Evolutionary conservation across 306 rosid genomes (phyloP).

Genomic region (Lupinus albus): DNA sequence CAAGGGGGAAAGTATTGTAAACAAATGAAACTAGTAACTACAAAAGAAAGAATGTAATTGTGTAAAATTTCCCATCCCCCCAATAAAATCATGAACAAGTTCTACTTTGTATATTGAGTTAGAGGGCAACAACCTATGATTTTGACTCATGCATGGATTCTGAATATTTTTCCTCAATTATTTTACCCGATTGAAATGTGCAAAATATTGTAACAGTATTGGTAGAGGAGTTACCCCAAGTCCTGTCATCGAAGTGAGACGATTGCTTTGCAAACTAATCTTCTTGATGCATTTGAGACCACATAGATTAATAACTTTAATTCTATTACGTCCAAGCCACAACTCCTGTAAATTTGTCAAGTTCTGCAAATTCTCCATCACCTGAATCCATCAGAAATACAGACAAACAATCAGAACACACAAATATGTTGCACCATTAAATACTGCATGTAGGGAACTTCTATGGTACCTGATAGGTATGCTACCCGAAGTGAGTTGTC

Average conservation of each 20-base stretch:
- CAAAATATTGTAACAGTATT: neutral
- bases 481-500: neutral
- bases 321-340: slow-evolving; percentile 93
- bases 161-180: neutral
- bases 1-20: neutral
- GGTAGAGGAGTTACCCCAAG: slow-evolving; percentile 60
- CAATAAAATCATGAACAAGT: neutral
- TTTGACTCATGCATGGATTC: too few relatives aligned
- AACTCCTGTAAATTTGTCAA: slow-evolving; percentile 73
- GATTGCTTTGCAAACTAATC: slow-evolving; percentile 96
- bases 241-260: slow-evolving; percentile 80
- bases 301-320: slow-evolving; percentile 75
- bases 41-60: neutral
- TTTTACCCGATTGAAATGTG: neutral
- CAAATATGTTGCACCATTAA: slow-evolving; percentile 7
- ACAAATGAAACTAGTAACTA: too few relatives aligned
- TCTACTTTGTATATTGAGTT: slow-evolving; percentile 7
- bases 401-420: slow-evolving; percentile 4
- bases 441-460: neutral
- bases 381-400: slow-evolving; percentile 50
- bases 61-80: neutral
- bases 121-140: slow-evolving; percentile 15
- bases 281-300: slow-evolving; percentile 78
- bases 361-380: slow-evolving; percentile 77
- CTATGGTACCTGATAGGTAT: neutral